phyloP scores from a whole-genome alignment of 805 yeast species.

The Candida ortonii region DNA sequence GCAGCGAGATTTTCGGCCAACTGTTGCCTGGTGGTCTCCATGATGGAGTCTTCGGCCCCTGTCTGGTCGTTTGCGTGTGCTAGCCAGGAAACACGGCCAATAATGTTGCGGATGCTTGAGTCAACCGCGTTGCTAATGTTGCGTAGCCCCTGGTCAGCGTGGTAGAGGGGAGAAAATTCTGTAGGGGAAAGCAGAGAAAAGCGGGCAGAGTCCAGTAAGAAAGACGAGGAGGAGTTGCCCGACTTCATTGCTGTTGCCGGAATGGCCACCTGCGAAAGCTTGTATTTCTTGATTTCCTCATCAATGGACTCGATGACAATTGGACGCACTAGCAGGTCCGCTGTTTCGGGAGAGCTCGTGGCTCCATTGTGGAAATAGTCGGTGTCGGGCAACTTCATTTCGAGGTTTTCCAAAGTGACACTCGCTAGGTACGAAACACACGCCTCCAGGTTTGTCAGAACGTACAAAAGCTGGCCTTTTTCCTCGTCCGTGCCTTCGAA shows the following conservation, averaged over 20 bases:
- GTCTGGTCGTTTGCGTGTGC: conserved; percentile 10
- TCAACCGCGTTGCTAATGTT: conserved; percentile 36
- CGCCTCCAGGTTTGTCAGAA: conserved; percentile 37
- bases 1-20: conserved; percentile 31
- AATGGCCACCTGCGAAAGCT: conserved; percentile 9
- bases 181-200: conserved; percentile 14
- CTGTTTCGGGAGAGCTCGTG: conserved; percentile 3
- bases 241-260: conserved; percentile 3
- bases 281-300: conserved; percentile 22
- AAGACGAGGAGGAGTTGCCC: conserved; percentile 7
- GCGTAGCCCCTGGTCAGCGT: conserved; percentile 36
- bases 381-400: conserved; percentile 18
- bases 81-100: conserved; percentile 34
- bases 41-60: conserved; percentile 16
- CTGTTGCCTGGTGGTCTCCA: conserved; percentile 28
- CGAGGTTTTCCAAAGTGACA: conserved; percentile 32
- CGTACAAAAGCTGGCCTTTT: conserved; percentile 33
- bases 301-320: conserved; percentile 28
- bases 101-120: conserved; percentile 31
- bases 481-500: conserved; percentile 30
- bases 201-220: conserved; percentile 14
- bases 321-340: conserved; percentile 18
- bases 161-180: conserved; percentile 29
- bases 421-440: conserved; percentile 33
- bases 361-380: conserved; percentile 6